Evolutionary conservation across 208 protist genomes (phyloP).

Genomic region (Pavlovales sp.): DNA sequence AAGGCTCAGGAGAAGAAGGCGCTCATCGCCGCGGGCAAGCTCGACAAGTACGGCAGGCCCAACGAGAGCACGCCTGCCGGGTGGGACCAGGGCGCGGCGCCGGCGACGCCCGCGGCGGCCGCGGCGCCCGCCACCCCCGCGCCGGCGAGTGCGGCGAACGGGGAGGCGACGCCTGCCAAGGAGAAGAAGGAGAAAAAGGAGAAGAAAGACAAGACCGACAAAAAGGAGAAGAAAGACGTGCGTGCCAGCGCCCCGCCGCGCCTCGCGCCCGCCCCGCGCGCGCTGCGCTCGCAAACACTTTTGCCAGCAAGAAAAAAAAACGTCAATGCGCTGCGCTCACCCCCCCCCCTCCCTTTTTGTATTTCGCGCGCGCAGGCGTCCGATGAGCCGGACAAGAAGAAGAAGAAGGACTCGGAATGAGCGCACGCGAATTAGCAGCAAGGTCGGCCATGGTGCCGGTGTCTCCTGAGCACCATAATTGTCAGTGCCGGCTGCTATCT

Average conservation of each 20-base stretch:
- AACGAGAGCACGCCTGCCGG: conserved; percentile 92
- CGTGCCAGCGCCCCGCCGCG: too few species aligned
- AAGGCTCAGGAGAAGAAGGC: conserved; percentile 90
- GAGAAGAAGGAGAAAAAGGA: conserved; percentile 45
- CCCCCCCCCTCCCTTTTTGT: too few species aligned
- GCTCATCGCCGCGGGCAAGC: conserved; percentile 89
- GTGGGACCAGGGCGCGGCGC: conserved; percentile 83
- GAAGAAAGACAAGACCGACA: conserved; percentile 26
- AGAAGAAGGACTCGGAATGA: neutral
- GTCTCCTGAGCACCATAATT: too few species aligned
- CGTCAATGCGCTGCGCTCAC: neutral
- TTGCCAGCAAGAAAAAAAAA: too few species aligned
- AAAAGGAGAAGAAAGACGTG: conserved; percentile 9
- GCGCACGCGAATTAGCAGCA: too few species aligned
- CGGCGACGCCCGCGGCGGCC: neutral
- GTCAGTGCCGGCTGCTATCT: too few species aligned
- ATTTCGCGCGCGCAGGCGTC: too few species aligned
- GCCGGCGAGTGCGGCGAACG: neutral
- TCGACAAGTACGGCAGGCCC: conserved; percentile 96
- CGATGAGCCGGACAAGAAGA: neutral
- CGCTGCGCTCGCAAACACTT: too few species aligned
- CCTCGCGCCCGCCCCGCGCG: too few species aligned
- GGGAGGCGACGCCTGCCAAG: neutral
- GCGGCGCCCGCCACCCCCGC: neutral
- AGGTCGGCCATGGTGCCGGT: too few species aligned